Evolutionary conservation across 2,329 filamentous ascomycete species (phyloP), one percentile per base, ranked within the genome.

Genomic region (Alternaria brassicae): DNA sequence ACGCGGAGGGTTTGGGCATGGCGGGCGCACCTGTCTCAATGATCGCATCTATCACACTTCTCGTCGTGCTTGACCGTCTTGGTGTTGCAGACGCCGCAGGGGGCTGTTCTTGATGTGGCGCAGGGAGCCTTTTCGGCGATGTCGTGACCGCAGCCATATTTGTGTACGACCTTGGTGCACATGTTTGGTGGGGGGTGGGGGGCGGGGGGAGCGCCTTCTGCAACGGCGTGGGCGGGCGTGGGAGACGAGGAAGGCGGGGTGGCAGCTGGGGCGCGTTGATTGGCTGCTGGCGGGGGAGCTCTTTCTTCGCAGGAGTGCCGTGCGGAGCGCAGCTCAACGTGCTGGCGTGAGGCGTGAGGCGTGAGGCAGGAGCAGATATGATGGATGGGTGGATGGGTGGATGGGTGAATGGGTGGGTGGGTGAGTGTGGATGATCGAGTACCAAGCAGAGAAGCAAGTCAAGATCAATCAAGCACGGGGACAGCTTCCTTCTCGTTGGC

Each of bases 111-210:
- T 50, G 81, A 83, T 12, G 75, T 77, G n/a, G 81, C 81, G 72
- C 81, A 83, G 21, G 77, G 74, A 23, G 81, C 79, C 62, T 77
- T 79, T 58, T 81, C 79, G 47, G 73, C 68, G 37, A 76, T 73
- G 58, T 76, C 73, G 69, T 83, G 81, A 66, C 79, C 80, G 71
- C 81, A 83, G 66, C 76, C 73, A 71, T 82, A 83, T 53, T 72
- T 70, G 74, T 82, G 81, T 65, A 81, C 76, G 64, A 83, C 76
- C 69, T 80, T 75, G 58, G 77, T 81, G 72, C 81, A 83, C 81
- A 82, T 83, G 68, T 30, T 53, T 68, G 67, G 67, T 63, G 64
- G 56, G 53, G 60, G 60, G 52, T 23, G 48, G 58, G 61, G 56
- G 58, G 66, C 62, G 69, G 65, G 63, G 50, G 59, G 53, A 53